Evolutionary conservation across 208 protist species (phyloP), one percentile per base, ranked within the genome.

Genomic region (Perkinsela sp.): DNA sequence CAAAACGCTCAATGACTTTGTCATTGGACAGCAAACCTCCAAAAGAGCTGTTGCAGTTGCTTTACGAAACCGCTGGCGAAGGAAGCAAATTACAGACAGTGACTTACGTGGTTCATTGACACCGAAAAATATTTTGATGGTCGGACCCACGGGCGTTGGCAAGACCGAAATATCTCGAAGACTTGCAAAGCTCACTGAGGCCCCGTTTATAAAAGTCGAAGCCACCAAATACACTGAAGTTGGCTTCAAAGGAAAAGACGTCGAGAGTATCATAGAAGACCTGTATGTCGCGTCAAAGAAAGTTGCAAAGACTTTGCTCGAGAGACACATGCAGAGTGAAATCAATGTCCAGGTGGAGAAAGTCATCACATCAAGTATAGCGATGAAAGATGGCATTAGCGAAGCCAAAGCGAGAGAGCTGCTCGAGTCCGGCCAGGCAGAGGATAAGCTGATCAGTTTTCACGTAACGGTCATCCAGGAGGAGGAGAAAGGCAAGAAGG

Each of bases 191-290:
- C 84, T 98, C 73, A 89, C 93, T 0, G 80, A 96, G 67, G 90
- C 93, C 0, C 95, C 95, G 0, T 98, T 98, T 73, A 79, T 98
- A 28, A 97, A 97, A 76, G 93, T 97, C 2, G 94, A 98, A 78
- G 93, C 94, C 13, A 98, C 95, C 31, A 97, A 97, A 80, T 98
- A 94, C 77, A 98, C 95, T 0, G 93, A 96, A 70, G 88, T 93
- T 0, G 88, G 88, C 30, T 95, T 95, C 75, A 92, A 95, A 66
- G 90, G 90, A 30, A 90, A 94, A 70, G 93, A 97, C 72, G 93
- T 97, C 22, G 93, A 97, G 71, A 86, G 78, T 40, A 96, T 96
- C 67, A 94, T 96, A 70, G 80, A 90, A 69, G 93, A 97, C 68
- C 77, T 97, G 1, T 92, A 94, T 70, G 81, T 82, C 15, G 89